Conservation (phyloP, 257 asterid species). For the Pogostemon cablin region DNA sequence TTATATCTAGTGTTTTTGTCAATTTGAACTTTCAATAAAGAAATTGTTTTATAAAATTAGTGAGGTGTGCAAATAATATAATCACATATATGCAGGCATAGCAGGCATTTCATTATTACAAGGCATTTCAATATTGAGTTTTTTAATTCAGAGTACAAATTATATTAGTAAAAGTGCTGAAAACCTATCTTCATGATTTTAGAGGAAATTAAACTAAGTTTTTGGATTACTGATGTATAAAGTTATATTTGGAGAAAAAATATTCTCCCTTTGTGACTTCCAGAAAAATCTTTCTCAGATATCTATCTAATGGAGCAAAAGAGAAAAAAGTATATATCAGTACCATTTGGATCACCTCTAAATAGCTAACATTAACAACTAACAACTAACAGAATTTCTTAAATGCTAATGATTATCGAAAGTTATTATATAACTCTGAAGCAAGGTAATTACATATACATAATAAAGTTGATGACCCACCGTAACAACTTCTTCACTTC, state of each 20-base stretch:
- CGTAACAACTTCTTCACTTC: conserved; percentile 82
- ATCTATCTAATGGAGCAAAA: neutral
- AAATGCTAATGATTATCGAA: neutral
- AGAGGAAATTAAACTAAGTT: conserved; percentile 20
- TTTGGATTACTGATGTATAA: conserved; percentile 10
- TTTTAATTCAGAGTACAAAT: conserved; percentile 8
- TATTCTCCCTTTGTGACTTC: conserved; percentile 1
- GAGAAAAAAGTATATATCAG: too few species aligned
- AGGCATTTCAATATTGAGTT: neutral
- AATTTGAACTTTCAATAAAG: conserved; percentile 21
- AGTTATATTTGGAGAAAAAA: neutral
- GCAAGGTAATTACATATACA: conserved; percentile 18
- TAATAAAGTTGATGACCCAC: conserved; percentile 49
- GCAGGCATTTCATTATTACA: conserved; percentile 20
- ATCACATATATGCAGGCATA: conserved; percentile 6
- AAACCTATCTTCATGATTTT: conserved; percentile 1
- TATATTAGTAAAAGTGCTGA: conserved; percentile 23
- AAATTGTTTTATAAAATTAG: conserved; percentile 23
- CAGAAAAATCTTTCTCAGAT: neutral
- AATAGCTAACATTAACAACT: conserved; percentile 1
- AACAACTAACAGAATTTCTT: neutral
- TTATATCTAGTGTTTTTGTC: conserved; percentile 10
- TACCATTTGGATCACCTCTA: too few species aligned
- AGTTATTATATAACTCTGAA: neutral
- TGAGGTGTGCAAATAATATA: conserved; percentile 13